Percentiles rank a stretch among this genome's conserved stretches.
phyloP scores from a whole-genome alignment of 2,329 filamentous ascomycete genomes.

The Ceratocystis ficicola region DNA sequence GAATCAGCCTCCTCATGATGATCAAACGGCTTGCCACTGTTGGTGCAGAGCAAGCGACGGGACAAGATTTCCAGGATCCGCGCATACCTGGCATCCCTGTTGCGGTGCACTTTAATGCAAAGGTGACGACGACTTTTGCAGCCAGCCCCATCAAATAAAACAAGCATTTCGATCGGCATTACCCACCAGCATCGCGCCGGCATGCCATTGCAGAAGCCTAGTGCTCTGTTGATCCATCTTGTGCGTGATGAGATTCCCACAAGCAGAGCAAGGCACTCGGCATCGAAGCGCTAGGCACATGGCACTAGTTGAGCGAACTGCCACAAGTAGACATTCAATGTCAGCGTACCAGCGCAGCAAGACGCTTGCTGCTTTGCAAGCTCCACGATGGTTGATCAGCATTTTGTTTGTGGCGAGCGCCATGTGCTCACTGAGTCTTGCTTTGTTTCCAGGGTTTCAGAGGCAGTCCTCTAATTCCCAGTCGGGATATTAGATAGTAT shows the following conservation, averaged over 20 bases:
- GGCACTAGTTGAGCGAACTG: no score
- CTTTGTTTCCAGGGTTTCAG: not conserved
- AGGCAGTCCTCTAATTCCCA: not conserved
- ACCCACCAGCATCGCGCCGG: no score
- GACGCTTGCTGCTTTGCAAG: no score
- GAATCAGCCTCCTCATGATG: not conserved
- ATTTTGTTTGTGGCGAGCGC: no score
- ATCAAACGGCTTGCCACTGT: not conserved
- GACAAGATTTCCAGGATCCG: not conserved
- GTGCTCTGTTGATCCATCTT: no score
- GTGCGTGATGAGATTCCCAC: no score
- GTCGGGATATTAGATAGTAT: not conserved
- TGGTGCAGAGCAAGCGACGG: not conserved
- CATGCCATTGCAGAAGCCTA: no score
- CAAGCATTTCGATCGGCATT: not conserved
- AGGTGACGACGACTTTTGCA: slow-evolving; percentile 7
- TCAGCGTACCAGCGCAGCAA: no score
- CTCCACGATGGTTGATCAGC: no score
- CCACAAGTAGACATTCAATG: no score
- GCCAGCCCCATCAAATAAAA: not conserved
- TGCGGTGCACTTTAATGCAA: not conserved
- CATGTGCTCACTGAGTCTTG: not conserved
- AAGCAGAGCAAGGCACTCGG: no score
- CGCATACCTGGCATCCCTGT: not conserved
- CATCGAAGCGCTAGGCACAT: no score